Evolutionary conservation across 208 protist species (phyloP), one percentile per base, ranked within the genome.

Genomic region (Wallacemonas sp.): DNA sequence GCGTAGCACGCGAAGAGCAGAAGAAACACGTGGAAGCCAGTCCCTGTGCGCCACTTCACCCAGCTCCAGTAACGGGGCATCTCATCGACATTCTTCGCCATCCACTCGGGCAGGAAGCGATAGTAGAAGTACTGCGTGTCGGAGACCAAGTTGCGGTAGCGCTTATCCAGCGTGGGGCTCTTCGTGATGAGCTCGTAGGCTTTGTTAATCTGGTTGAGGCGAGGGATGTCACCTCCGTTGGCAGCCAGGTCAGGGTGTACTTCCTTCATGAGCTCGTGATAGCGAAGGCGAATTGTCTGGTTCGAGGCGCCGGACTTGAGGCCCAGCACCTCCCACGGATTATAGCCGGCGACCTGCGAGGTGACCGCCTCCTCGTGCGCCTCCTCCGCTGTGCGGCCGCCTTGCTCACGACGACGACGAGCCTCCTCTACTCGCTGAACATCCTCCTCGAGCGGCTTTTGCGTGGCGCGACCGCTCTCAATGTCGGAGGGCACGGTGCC

Each of bases 41-140:
- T 70, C 0, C 85, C 83, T 0, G 76, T 87, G 12, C 87, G 77
- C 87, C 90, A 95, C 71, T 83, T 83, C 34, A 92, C 73, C 87
- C 90, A 95, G 55, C 78, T 91, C 83, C 83, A 95, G 66, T 93
- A 95, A 33, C 90, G 81, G 26, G 90, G 90, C 90, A 95, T 95
- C 85, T 95, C 90, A 48, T 95, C 90, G 48, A 95, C 83, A 61
- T 95, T 95, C 41, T 83, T 74, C 27, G 90, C 90, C 87, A 95
- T 93, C 87, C 90, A 95, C 78, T 95, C 83, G 0, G 90, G 90
- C 30, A 95, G 75, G 44, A 93, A 90, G 57, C 69, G 78, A 71
- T 95, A 95, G 67, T 95, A 95, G 55, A 92, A 77, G 71, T 92
- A 86, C 66, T 93, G 87, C 34, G 81, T 84, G 74, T 95, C 90